These are phyloP conservation scores for Cladosporium phlei DNA, from an alignment of 2,329 filamentous ascomycete genomes.

Conservation along the genomic window DNA sequence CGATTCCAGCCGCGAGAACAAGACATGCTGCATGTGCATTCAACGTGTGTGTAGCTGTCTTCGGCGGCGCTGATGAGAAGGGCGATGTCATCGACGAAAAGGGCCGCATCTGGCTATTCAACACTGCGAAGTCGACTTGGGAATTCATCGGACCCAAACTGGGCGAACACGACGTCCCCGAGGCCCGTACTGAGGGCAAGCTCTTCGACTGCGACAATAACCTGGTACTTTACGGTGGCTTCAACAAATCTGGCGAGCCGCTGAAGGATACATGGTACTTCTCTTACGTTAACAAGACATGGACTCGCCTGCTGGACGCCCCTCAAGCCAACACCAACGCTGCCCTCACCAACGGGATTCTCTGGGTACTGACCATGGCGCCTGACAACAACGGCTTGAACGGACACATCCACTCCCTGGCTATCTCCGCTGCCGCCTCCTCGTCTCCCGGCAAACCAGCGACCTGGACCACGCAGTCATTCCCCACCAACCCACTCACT, in stretches of 20 bases:
- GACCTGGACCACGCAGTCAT: constrained; percentile 37
- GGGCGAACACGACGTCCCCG: constrained; percentile 22
- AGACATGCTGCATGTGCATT: constrained; percentile 39
- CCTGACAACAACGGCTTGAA: constrained; percentile 26
- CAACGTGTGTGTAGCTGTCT: constrained; percentile 37
- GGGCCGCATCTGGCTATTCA: constrained; percentile 40
- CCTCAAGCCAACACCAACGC: constrained; percentile 32
- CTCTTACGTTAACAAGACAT: constrained; percentile 22
- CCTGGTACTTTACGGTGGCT: constrained; percentile 28
- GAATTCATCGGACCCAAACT: constrained; percentile 21
- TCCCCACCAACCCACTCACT: constrained; percentile 40
- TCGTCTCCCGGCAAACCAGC: constrained; percentile 15
- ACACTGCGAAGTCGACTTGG: constrained; percentile 29
- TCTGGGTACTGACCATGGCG: constrained; percentile 38
- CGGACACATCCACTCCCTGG: constrained; percentile 26
- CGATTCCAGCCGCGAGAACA: constrained; percentile 33
- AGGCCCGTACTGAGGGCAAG: constrained; percentile 23
- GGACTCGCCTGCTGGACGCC: constrained; percentile 27
- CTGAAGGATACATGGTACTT: constrained; percentile 31
- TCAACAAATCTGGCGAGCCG: constrained; percentile 19
- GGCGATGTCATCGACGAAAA: constrained; percentile 33
- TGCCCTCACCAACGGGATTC: constrained; percentile 32
- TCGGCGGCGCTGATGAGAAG: constrained; percentile 34
- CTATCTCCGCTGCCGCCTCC: constrained; percentile 15
- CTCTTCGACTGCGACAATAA: constrained; percentile 29